phyloP scores from a whole-genome alignment of 352 stramenopile genomes.

The Globisporangium parvum region DNA sequence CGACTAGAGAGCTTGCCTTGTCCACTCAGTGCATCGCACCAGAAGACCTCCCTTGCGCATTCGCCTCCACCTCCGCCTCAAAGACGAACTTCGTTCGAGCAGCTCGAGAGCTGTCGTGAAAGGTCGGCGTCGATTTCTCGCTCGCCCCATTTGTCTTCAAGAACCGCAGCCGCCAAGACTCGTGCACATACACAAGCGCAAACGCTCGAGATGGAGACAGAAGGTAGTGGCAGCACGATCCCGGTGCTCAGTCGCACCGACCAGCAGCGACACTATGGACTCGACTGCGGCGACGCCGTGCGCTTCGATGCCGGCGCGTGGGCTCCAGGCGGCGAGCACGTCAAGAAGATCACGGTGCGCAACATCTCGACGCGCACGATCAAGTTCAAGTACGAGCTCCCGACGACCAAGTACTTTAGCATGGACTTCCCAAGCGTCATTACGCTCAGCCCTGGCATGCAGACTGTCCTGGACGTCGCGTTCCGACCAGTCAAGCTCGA shows the following conservation, averaged over 20 bases:
- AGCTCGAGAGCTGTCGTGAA: too few species aligned
- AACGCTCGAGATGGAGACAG: not conserved
- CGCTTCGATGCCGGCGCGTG: slow-evolving; percentile 86
- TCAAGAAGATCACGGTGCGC: slow-evolving; percentile 86
- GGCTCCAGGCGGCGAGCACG: slow-evolving; percentile 88
- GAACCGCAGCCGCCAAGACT: too few species aligned
- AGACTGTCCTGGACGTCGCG: slow-evolving; percentile 79
- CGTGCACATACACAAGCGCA: too few species aligned
- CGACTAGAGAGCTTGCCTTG: too few species aligned
- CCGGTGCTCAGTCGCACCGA: slow-evolving; percentile 67
- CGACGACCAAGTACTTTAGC: slow-evolving; percentile 91
- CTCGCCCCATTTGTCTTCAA: too few species aligned
- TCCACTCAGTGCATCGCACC: too few species aligned
- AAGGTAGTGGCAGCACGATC: not conserved
- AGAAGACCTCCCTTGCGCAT: too few species aligned
- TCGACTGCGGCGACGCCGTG: slow-evolving; percentile 85
- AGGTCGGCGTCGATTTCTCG: too few species aligned
- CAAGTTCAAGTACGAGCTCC: slow-evolving; percentile 92
- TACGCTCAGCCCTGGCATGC: slow-evolving; percentile 86
- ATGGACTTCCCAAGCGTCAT: slow-evolving; percentile 90
- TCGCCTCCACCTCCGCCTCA: too few species aligned
- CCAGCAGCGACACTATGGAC: slow-evolving; percentile 63
- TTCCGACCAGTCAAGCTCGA: slow-evolving; percentile 88
- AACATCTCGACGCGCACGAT: slow-evolving; percentile 85
- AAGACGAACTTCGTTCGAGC: too few species aligned